Evolutionary conservation across 805 yeast species (phyloP).

Genomic region (Wickerhamomyces tratensis): DNA sequence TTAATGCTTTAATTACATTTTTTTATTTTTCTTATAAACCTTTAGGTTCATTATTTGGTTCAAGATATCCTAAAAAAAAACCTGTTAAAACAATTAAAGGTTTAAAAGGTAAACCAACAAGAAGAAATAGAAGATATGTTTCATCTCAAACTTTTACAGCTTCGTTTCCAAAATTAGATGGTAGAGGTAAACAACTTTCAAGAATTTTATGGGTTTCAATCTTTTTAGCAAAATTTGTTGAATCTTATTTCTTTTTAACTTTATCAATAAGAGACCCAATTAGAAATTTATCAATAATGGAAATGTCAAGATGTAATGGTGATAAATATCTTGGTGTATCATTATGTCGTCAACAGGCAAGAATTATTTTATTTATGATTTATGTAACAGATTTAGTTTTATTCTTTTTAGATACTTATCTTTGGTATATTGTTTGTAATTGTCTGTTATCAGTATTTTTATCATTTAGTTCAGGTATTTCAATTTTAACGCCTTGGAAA

Average conservation of each 20-base stretch:
- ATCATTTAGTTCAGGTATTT: conserved; percentile 69
- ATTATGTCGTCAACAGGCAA: conserved; percentile 50
- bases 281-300: conserved; percentile 53
- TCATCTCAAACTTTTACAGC: conserved; percentile 55
- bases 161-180: conserved; percentile 41
- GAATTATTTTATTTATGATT: conserved; percentile 42
- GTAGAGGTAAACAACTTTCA: conserved; percentile 51
- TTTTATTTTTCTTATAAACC: conserved; percentile 53
- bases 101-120: conserved; percentile 42
- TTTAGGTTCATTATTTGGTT: conserved; percentile 41
- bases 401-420: conserved; percentile 73
- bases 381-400: conserved; percentile 54
- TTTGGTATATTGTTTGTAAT: conserved; percentile 81
- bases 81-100: conserved; percentile 30
- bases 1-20: conserved; percentile 46
- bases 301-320: conserved; percentile 51
- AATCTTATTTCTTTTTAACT: conserved; percentile 73
- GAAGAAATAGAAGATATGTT: conserved; percentile 33
- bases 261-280: conserved; percentile 67
- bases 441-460: conserved; percentile 62
- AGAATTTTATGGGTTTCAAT: conserved; percentile 59
- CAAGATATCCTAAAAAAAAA: conserved; percentile 20
- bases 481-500: conserved; percentile 86
- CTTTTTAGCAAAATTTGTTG: conserved; percentile 57
- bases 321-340: conserved; percentile 43